phyloP scores from a whole-genome alignment of 805 yeast species.

The Yarrowia sp. region DNA sequence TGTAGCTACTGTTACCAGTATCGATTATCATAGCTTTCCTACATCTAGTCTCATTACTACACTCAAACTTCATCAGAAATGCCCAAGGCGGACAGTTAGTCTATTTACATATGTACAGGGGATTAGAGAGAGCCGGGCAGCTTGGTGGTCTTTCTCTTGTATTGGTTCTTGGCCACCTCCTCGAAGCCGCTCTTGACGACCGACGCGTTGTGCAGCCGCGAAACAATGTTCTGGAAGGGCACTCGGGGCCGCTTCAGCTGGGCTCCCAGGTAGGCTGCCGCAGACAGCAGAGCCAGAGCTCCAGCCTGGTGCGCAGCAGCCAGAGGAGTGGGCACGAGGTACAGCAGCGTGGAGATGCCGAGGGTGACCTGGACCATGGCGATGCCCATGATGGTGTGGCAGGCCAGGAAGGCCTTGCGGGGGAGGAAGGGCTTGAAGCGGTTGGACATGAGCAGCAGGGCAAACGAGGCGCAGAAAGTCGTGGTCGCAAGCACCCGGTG shows the following conservation, averaged over 20 bases:
- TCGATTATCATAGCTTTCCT: no score
- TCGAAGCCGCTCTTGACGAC: constrained; percentile 18
- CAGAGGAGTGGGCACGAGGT: constrained; percentile 85
- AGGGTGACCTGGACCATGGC: constrained; percentile 78
- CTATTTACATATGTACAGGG: constrained; percentile 26
- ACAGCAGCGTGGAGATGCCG: constrained; percentile 82
- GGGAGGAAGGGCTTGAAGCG: constrained; percentile 58
- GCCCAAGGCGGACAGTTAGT: constrained; percentile 19
- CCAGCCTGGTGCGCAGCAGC: constrained; percentile 98
- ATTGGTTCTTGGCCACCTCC: constrained; percentile 25
- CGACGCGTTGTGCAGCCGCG: constrained; percentile 19
- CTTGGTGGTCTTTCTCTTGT: constrained; percentile 25
- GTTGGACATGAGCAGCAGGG: constrained; percentile 65
- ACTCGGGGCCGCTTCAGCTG: constrained; percentile 59
- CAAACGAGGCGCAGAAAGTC: constrained; percentile 70
- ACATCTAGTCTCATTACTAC: not conserved
- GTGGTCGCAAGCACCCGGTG: constrained; percentile 84
- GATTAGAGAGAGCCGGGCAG: constrained; percentile 10
- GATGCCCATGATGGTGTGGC: constrained; percentile 75
- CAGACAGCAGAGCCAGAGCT: constrained; percentile 82
- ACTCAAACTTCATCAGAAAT: not conserved
- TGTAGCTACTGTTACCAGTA: no score
- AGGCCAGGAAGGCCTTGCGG: constrained; percentile 51
- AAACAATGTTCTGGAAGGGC: constrained; percentile 24
- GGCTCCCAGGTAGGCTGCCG: constrained; percentile 62